A percentile compares a stretch with the other conserved stretches of the same genome.
phyloP scores from a whole-genome alignment of 2,329 filamentous ascomycete species.

The Pyricularia grisea region DNA sequence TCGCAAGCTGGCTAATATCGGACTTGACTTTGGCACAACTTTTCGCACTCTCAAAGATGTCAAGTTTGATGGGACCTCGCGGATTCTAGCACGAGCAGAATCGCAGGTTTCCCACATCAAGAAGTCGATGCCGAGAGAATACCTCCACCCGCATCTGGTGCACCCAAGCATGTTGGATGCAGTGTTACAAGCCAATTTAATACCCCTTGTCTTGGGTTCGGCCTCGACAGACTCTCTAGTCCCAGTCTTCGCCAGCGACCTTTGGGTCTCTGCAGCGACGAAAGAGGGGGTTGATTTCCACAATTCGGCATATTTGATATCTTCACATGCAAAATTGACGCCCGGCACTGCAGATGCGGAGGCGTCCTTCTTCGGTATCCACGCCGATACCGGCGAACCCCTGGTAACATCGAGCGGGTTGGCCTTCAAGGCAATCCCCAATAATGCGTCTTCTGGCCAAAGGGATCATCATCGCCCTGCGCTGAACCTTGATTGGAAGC shows the following conservation, averaged over 20 bases:
- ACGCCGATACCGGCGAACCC: constrained; percentile 6
- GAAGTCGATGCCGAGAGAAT: constrained; percentile 9
- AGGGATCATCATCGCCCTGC: constrained; percentile 3
- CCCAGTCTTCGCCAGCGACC: constrained; percentile 6
- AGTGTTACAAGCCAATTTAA: constrained; percentile 3
- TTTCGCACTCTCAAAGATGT: constrained; percentile 10
- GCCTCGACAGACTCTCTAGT: constrained; percentile 3
- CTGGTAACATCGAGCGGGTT: constrained; percentile 12
- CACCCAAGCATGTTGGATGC: constrained; percentile 14
- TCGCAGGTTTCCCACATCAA: background rate
- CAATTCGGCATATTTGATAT: constrained; percentile 11
- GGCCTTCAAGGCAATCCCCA: constrained; percentile 11
- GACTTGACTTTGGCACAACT: constrained; percentile 14
- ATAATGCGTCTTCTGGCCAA: constrained; percentile 3
- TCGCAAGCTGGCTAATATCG: constrained; percentile 5
- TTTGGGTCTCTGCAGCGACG: constrained; percentile 8
- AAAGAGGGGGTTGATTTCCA: constrained; percentile 6
- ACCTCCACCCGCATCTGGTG: constrained; percentile 10
- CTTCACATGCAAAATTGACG: constrained; percentile 4
- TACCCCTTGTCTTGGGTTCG: background rate
- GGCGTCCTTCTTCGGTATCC: constrained; percentile 10
- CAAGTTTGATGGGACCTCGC: constrained; percentile 6
- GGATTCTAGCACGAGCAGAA: background rate
- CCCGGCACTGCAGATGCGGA: constrained; percentile 9
- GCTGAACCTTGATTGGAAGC: constrained; percentile 13